phyloP scores from a whole-genome alignment of 495 filamentous ascomycete genomes.

The Evernia prunastri region DNA sequence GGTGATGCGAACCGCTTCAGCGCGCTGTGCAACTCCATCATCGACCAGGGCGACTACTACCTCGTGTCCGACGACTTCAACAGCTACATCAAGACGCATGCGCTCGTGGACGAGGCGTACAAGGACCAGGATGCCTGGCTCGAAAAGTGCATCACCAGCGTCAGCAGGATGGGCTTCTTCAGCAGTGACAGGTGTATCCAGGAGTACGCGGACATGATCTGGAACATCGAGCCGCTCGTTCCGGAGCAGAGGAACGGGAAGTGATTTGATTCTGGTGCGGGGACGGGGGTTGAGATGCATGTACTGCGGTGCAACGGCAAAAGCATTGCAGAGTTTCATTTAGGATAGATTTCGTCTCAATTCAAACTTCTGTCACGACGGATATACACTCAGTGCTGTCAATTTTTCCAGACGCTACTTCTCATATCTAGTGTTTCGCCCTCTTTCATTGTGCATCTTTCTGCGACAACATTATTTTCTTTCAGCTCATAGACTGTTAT shows the following conservation, averaged over 20 bases:
- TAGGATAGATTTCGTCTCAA: not conserved
- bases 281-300: not conserved
- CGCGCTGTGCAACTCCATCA: conserved; percentile 74
- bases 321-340: not conserved
- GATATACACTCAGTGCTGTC: too few species aligned
- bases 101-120: conserved; percentile 84
- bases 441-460: not conserved
- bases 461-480: not conserved
- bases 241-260: conserved; percentile 26
- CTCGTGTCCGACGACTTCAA: conserved; percentile 95
- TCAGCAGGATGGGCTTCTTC: conserved; percentile 95
- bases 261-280: not conserved
- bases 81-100: conserved; percentile 84
- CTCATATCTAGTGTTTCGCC: not conserved
- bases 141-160: conserved; percentile 77
- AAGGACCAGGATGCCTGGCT: conserved; percentile 87
- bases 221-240: conserved; percentile 80
- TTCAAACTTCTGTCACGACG: not conserved
- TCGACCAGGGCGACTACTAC: conserved; percentile 94
- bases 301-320: not conserved
- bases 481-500: not conserved
- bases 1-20: conserved; percentile 68
- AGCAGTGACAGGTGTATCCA: conserved; percentile 92
- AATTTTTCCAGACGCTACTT: not conserved
- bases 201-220: conserved; percentile 87